Conservation (phyloP, 352 stramenopile genomes). For the Phytophthora multivora region DNA sequence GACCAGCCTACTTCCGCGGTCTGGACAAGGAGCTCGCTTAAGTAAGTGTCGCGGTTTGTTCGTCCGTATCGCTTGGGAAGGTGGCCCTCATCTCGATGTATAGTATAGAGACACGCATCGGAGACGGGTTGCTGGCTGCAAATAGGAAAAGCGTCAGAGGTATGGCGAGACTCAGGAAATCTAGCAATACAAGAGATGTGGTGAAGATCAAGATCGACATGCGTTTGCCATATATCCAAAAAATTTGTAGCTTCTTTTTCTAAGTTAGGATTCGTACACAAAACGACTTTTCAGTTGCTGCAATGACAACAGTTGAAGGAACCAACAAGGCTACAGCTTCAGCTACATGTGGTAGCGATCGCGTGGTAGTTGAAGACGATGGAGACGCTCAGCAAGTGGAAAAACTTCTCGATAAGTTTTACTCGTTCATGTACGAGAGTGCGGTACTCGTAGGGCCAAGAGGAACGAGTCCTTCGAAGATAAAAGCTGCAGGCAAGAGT, state of each 20-base stretch:
- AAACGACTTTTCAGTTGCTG: slow-evolving; percentile 19
- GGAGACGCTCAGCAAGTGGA: slow-evolving; percentile 31
- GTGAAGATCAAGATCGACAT: slow-evolving; percentile 9
- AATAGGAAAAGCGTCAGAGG: slow-evolving; percentile 33
- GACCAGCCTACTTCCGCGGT: slow-evolving; percentile 72
- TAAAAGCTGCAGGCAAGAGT: slow-evolving; percentile 16
- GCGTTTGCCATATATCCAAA: neutral
- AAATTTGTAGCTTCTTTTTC: neutral
- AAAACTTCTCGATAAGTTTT: slow-evolving; percentile 57
- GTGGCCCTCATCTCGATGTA: slow-evolving; percentile 8
- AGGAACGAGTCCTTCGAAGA: slow-evolving; percentile 36
- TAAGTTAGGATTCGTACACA: neutral
- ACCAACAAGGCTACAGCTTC: neutral
- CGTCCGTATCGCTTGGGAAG: slow-evolving; percentile 23
- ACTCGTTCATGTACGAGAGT: slow-evolving; percentile 65
- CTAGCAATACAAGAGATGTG: slow-evolving; percentile 25
- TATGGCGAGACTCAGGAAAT: slow-evolving; percentile 18
- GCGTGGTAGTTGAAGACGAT: slow-evolving; percentile 4
- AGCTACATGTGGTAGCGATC: neutral
- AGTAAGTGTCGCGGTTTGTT: slow-evolving; percentile 23
- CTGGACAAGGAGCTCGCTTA: slow-evolving; percentile 55
- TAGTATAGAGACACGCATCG: slow-evolving; percentile 36
- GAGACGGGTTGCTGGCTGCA: slow-evolving; percentile 18
- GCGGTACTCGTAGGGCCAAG: slow-evolving; percentile 46
- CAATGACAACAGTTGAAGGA: slow-evolving; percentile 5